A percentile compares a stretch with the other conserved stretches of the same genome.
These are phyloP conservation scores for Aspergillus avenaceus DNA, from an alignment of 495 filamentous ascomycete species.

Conservation along the genomic window DNA sequence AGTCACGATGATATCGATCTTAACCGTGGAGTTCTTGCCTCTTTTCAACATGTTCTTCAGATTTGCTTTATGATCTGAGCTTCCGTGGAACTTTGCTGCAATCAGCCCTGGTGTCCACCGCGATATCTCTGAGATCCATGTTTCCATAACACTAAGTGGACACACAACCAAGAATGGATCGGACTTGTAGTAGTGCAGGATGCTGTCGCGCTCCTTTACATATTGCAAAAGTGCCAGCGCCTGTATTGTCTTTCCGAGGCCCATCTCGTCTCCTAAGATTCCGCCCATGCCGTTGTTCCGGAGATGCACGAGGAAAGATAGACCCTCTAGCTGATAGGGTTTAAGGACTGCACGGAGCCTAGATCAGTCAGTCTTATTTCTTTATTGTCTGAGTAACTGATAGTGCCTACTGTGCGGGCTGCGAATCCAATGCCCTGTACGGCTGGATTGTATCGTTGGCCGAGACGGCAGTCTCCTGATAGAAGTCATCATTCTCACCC, in stretches of 20 bases:
- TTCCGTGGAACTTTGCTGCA: conserved; percentile 55
- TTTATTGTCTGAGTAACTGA: too few species aligned
- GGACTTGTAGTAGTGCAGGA: conserved; percentile 19
- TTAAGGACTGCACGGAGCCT: conserved; percentile 51
- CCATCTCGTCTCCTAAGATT: conserved; percentile 62
- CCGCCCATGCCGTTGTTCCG: conserved; percentile 55
- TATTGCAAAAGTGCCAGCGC: conserved; percentile 54
- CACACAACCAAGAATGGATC: conserved; percentile 59
- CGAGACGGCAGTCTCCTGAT: not conserved
- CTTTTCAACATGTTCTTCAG: conserved; percentile 11
- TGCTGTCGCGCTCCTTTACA: conserved; percentile 32
- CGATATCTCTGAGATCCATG: conserved; percentile 52
- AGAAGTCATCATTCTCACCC: not conserved
- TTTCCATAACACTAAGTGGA: conserved; percentile 53
- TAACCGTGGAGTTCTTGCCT: not conserved
- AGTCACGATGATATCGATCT: conserved; percentile 52
- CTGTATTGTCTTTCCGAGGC: conserved; percentile 60
- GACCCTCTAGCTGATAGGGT: conserved; percentile 58
- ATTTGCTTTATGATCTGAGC: conserved; percentile 29
- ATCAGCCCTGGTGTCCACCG: conserved; percentile 57
- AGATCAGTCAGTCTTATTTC: not conserved
- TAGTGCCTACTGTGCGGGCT: not conserved
- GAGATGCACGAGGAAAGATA: conserved; percentile 58
- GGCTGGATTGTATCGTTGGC: not conserved
- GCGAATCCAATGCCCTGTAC: not conserved